Evolutionary conservation across 2,329 filamentous ascomycete species (phyloP), one percentile per base, ranked within the genome.

Genomic region (Penicillium hordei): DNA sequence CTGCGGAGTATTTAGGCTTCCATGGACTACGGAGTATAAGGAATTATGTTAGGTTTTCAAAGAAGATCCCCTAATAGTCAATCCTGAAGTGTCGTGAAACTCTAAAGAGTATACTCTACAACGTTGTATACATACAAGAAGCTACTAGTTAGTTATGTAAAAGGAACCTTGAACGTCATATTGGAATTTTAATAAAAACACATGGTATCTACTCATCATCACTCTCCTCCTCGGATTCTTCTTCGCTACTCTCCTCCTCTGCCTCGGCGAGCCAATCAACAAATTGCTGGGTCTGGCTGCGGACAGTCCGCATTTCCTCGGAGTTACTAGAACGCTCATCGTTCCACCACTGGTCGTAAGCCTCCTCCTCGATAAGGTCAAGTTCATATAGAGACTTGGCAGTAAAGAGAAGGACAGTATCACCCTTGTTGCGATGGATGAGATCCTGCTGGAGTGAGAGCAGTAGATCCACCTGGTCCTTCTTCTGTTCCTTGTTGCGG

Each of bases 291-390:
- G 90, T 91, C 77, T 89, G 89, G 60, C 84, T 84, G 72, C 88
- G 87, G 17, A 97, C 85, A 49, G 78, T 83, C 58, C 76, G 76
- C 87, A 97, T 85, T 52, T 84, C 83, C 55, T 89, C 88, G 15
- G 81, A 86, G 55, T 86, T 86, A 25, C 77, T 82, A 6, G 89
- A 88, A 68, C 87, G 81, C 75, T 83, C 81, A 72, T 96, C 89
- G 21, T 81, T 84, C 93, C 93, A 97, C 94, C 94, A 99, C 48
- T 84, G 83, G 67, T 93, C 78, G 64, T 96, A 90, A 0, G 89
- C 92, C 42, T 97, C 93, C 69, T 96, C 91, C 71, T 96, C 91
- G 1, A 97, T 77, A 17, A 96, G 82, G 64, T 97, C 94, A 48
- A 89, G 76, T 64, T 89, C 86, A 71, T 96, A 95, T 51, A 97